A percentile compares a stretch with the other conserved stretches of the same genome.
phyloP scores from a whole-genome alignment of 2,329 filamentous ascomycete species.

The Stylonectria norvegica region DNA sequence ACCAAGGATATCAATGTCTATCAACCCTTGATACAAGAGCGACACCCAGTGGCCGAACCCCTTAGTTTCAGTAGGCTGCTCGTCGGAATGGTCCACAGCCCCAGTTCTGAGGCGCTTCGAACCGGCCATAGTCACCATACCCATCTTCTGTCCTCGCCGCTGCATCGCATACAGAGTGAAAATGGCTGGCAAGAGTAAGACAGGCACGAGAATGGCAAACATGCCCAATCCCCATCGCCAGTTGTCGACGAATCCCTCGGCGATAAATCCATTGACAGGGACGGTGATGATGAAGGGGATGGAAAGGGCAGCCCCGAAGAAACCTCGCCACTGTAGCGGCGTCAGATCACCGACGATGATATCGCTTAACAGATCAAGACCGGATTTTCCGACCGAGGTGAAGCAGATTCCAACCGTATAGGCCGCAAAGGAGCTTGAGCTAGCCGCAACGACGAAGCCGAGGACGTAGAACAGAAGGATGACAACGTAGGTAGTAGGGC shows the following conservation, averaged over 20 bases:
- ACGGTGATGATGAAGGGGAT: constrained; percentile 36
- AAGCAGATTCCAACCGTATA: constrained; percentile 37
- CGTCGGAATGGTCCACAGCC: constrained; percentile 5
- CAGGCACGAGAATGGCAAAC: constrained; percentile 59
- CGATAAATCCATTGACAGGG: constrained; percentile 41
- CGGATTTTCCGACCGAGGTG: constrained; percentile 36
- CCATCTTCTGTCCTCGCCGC: constrained; percentile 52
- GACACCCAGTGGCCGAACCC: constrained; percentile 24
- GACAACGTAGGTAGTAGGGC: constrained; percentile 38
- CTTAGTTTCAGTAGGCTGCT: constrained; percentile 16
- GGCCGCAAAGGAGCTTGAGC: constrained; percentile 28
- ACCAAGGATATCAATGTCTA: constrained; percentile 32
- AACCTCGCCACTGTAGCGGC: constrained; percentile 36
- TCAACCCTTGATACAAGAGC: constrained; percentile 26
- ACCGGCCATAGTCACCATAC: constrained; percentile 40
- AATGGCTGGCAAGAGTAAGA: constrained; percentile 54
- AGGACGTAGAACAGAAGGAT: constrained; percentile 38
- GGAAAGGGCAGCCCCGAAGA: constrained; percentile 29
- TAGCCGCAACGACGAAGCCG: constrained; percentile 34
- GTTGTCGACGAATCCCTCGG: constrained; percentile 35
- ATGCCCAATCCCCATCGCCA: constrained; percentile 64
- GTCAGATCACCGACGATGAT: constrained; percentile 37
- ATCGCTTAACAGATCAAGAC: constrained; percentile 35
- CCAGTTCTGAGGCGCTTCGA: constrained; percentile 15
- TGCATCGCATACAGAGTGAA: constrained; percentile 56